phyloP scores from a whole-genome alignment of 1,284 basidiomycete genomes.

The Abortiporus biennis region DNA sequence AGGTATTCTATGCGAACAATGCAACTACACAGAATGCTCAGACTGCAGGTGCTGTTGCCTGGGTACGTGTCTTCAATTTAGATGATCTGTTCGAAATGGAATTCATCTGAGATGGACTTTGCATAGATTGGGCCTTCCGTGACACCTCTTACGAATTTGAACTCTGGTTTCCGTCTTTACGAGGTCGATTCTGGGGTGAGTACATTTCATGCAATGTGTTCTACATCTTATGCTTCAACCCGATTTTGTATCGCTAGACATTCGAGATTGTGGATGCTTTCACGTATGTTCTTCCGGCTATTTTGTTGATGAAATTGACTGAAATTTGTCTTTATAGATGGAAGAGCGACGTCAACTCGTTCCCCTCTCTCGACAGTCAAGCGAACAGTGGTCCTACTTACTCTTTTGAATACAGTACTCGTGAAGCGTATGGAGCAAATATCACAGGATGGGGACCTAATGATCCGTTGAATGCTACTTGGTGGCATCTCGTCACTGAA shows the following conservation, averaged over 20 bases:
- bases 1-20: slow-evolving; percentile 77
- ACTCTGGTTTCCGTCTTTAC: slow-evolving; percentile 76
- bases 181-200: slow-evolving; percentile 69
- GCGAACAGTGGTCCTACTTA: slow-evolving; percentile 59
- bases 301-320: not conserved
- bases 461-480: slow-evolving; percentile 78
- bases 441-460: slow-evolving; percentile 56
- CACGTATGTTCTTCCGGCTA: slow-evolving; percentile 41
- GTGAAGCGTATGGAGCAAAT: slow-evolving; percentile 58
- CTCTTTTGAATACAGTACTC: slow-evolving; percentile 66
- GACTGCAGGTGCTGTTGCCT: slow-evolving; percentile 52
- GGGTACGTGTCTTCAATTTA: slow-evolving; percentile 37
- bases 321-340: slow-evolving; percentile 36
- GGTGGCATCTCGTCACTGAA: slow-evolving; percentile 80
- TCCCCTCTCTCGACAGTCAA: slow-evolving; percentile 47
- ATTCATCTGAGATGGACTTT: not conserved
- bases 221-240: not conserved
- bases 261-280: slow-evolving; percentile 72
- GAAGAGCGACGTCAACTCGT: slow-evolving; percentile 55
- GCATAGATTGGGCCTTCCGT: slow-evolving; percentile 60
- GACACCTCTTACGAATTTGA: slow-evolving; percentile 69
- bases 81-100: not conserved
- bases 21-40: slow-evolving; percentile 52
- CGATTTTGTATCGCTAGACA: slow-evolving; percentile 47
- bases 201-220: slow-evolving; percentile 6